Conservation (phyloP, 257 asterid species). For the Perilla frutescens region DNA sequence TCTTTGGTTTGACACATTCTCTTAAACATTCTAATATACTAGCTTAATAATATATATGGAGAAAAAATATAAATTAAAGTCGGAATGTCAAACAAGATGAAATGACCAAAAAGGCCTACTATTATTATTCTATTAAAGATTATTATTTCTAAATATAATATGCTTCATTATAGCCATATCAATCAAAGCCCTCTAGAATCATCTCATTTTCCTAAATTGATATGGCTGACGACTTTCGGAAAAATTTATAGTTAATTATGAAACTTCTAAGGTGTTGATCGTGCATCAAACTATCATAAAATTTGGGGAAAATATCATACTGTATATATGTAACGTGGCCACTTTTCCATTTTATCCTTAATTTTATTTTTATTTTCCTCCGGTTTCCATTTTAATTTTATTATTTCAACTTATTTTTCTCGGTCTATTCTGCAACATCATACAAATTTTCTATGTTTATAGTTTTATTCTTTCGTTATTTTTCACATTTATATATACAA, state of each 20-base stretch:
- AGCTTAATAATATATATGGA: not conserved
- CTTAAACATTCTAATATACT: not conserved
- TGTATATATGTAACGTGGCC: too few relatives aligned
- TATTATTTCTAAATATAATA: not conserved
- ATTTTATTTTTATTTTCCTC: too few relatives aligned
- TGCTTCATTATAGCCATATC: not conserved
- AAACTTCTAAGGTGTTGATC: not conserved
- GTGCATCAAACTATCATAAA: constrained; percentile 24
- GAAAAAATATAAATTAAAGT: not conserved
- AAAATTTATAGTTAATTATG: not conserved
- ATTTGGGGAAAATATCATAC: not conserved
- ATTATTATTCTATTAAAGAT: not conserved
- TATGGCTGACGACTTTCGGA: constrained; percentile 26
- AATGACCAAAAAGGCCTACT: constrained; percentile 15
- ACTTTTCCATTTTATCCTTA: not conserved
- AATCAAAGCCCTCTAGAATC: constrained; percentile 13
- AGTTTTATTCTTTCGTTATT: too few relatives aligned
- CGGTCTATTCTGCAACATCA: too few relatives aligned
- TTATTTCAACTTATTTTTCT: too few relatives aligned
- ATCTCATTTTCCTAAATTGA: constrained; percentile 3
- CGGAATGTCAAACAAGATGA: constrained; percentile 31
- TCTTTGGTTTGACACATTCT: constrained; percentile 26
- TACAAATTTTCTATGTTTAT: too few relatives aligned
- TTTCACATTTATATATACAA: too few relatives aligned
- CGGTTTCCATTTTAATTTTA: too few relatives aligned